Base-by-base conservation (phyloP, 371 early-diverging fungal species). In the Haplosporangium sp. region DNA sequence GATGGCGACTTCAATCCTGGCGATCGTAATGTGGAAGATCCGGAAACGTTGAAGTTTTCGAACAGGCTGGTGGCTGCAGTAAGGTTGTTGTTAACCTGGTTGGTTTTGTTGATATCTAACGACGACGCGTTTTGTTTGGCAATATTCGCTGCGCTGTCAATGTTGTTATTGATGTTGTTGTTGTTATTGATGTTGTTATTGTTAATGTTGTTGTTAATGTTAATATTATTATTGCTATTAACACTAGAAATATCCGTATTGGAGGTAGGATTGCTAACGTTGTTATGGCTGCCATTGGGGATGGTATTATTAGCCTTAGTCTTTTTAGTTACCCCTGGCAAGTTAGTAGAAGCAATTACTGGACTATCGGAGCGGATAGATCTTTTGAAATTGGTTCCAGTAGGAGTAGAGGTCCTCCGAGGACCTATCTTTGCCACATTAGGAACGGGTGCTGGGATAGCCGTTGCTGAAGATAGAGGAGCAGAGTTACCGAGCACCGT, bases 1-100 rank as follows among this genome's bases (percentile, higher is more conserved):
- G 78, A 48, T 1, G 78, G 78, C 4, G 78, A 77, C 47, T 59
- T 77, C 40, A 72, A 7, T 0, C 63, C 66, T 5, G 78, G 78
- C 7, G 78, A 77, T 20, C 69, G 65, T 39, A 77, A 37, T 11
- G 69, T 40, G 9, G 70, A 55, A n/a, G 52, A 53, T 13, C 45
- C 40, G 15, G 56, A 59, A 39, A 35, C 59, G 38, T 15, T 58
- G 38, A 56, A 13, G 39, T 42, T 35, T 57, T 65, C 35, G 53
- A 48, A 58, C n/a, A 58, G 3, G 38, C 38, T 2, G 53, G 64
- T n/a, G 44, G 55, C 3, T 38, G 63, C 5, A 34, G 56, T 37
- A 58, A 55, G 40, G 44, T 58, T 45, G 34, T 27, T 47, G 45
- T 13, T 15, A 45, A 19, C 27, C 19, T 38, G 38, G 44, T 61